phyloP scores from a whole-genome alignment of 805 yeast genomes.

The Candida silvicultrix region DNA sequence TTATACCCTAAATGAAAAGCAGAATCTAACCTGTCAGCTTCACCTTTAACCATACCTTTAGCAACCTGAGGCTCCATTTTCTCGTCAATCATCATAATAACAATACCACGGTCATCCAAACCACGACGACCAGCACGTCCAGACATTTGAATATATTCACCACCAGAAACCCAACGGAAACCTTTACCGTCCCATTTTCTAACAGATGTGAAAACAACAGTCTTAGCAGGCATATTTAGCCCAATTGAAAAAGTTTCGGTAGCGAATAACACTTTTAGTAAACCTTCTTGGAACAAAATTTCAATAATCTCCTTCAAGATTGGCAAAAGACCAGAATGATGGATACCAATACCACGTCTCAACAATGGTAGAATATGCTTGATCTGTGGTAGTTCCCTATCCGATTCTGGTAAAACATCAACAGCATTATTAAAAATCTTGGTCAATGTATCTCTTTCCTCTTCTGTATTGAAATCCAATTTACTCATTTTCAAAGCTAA shows the following conservation, averaged over 20 bases:
- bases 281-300: conserved; percentile 94
- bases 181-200: conserved; percentile 98
- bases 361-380: conserved; percentile 84
- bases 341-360: conserved; percentile 96
- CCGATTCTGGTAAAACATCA: conserved; percentile 80
- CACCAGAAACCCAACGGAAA: conserved; percentile 98
- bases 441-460: conserved; percentile 85
- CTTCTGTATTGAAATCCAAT: conserved; percentile 88
- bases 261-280: conserved; percentile 89
- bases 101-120: conserved; percentile 97
- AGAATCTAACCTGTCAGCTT: conserved; percentile 94
- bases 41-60: conserved; percentile 99
- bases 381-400: conserved; percentile 90
- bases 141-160: conserved; percentile 99
- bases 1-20: conserved; percentile 97
- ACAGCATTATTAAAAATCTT: conserved; percentile 91
- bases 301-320: conserved; percentile 93
- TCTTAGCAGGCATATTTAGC: conserved; percentile 97
- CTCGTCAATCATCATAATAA: conserved; percentile 98
- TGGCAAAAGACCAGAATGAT: conserved; percentile 94
- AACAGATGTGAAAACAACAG: conserved; percentile 95
- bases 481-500: conserved; percentile 94
- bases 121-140: conserved; percentile 99
- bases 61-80: conserved; percentile 99
- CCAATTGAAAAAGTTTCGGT: conserved; percentile 99